phyloP scores from a whole-genome alignment of 2,329 filamentous ascomycete species.

The Penicillium sp. region DNA sequence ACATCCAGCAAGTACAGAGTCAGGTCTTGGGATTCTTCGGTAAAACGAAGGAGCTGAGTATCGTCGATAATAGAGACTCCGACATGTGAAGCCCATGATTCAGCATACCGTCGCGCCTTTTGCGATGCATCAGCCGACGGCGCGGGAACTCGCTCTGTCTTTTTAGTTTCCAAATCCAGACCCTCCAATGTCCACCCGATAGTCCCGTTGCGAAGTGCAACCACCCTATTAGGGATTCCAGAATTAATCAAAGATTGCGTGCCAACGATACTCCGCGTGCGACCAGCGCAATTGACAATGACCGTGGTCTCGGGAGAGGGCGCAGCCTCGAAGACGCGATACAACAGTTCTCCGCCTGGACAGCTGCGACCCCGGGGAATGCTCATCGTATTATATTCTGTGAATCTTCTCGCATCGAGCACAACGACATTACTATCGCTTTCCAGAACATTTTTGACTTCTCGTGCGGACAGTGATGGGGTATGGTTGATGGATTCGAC shows the following conservation, averaged over 20 bases:
- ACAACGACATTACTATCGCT: constrained; percentile 24
- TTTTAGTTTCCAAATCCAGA: constrained; percentile 25
- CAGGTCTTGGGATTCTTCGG: constrained; percentile 12
- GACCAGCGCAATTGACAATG: constrained; percentile 34
- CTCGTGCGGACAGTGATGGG: constrained; percentile 28
- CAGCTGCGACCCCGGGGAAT: constrained; percentile 34
- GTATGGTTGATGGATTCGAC: constrained; percentile 34
- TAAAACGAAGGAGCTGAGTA: constrained; percentile 9
- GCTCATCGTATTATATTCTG: constrained; percentile 36
- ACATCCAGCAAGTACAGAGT: constrained; percentile 33
- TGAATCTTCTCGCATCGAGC: constrained; percentile 32
- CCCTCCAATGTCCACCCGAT: constrained; percentile 35
- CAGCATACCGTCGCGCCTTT: constrained; percentile 10
- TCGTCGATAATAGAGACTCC: constrained; percentile 7
- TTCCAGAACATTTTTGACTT: constrained; percentile 28
- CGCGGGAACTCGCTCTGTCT: constrained; percentile 16
- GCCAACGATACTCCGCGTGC: constrained; percentile 35
- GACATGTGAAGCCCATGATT: constrained; percentile 14
- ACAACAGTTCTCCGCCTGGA: constrained; percentile 32
- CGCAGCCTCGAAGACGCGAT: constrained; percentile 32
- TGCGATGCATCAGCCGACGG: constrained; percentile 11
- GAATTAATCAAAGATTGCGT: constrained; percentile 33
- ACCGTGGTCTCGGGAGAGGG: constrained; percentile 28
- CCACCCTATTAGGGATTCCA: constrained; percentile 27
- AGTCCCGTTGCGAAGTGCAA: constrained; percentile 33